These are phyloP conservation scores for Mollisia scopiformis DNA, from an alignment of 2,329 filamentous ascomycete genomes.

Conservation along the genomic window DNA sequence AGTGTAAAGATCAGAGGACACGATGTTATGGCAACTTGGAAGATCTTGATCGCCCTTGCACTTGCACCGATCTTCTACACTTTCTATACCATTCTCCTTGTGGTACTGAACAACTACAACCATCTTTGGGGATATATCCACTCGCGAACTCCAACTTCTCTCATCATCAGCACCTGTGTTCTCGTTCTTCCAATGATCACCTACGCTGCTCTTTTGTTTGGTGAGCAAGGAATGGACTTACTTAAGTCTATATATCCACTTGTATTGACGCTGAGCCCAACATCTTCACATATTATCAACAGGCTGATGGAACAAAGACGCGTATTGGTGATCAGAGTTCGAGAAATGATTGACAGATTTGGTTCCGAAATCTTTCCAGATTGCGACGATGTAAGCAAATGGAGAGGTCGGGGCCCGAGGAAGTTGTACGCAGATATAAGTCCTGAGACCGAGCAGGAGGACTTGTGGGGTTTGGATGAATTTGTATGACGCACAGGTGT, in stretches of 20 bases:
- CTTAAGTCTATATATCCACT: constrained; percentile 88
- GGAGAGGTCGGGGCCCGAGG: constrained; percentile 8
- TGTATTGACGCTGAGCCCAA: constrained; percentile 79
- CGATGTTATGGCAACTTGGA: constrained; percentile 94
- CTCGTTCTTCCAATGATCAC: constrained; percentile 80
- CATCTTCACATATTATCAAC: constrained; percentile 78
- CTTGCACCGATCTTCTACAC: constrained; percentile 81
- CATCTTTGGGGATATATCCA: constrained; percentile 78
- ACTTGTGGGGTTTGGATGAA: constrained; percentile 9
- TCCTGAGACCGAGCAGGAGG: constrained; percentile 12
- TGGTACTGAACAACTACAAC: constrained; percentile 75
- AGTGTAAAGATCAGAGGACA: constrained; percentile 86
- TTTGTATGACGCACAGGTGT: constrained; percentile 12
- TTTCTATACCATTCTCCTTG: constrained; percentile 75
- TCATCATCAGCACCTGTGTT: constrained; percentile 58
- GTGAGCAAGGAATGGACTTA: constrained; percentile 95
- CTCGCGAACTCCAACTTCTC: constrained; percentile 54
- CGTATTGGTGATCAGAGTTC: constrained; percentile 77
- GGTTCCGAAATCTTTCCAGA: constrained; percentile 95
- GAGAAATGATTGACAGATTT: constrained; percentile 86
- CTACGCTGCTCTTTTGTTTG: constrained; percentile 87
- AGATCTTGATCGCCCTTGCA: constrained; percentile 80
- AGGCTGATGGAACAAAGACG: constrained; percentile 72
- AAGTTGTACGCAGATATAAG: constrained; percentile 16
- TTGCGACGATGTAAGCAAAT: constrained; percentile 58